Conservation (phyloP, 306 rosid genomes). For the Quercus suber region DNA sequence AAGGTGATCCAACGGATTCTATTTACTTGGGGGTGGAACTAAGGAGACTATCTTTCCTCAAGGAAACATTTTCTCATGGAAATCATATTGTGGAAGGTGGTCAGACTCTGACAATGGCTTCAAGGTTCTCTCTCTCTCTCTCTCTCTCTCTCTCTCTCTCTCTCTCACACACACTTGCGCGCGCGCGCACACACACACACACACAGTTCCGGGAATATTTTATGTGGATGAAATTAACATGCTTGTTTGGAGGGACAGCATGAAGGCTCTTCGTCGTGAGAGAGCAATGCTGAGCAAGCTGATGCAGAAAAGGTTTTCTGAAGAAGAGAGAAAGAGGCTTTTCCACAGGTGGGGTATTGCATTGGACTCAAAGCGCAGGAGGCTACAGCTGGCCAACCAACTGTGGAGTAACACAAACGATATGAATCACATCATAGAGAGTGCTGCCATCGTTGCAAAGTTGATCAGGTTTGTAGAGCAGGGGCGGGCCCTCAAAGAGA, state of each 20-base stretch:
- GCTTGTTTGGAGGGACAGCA: conserved; percentile 46
- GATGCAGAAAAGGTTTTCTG: conserved; percentile 75
- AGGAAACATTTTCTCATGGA: conserved; percentile 65
- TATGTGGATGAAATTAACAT: conserved; percentile 9
- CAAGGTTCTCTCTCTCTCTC: conserved; percentile 57
- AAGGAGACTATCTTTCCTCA: conserved; percentile 77
- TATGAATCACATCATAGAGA: conserved; percentile 59
- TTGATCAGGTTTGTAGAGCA: conserved; percentile 72
- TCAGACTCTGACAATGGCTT: conserved; percentile 57
- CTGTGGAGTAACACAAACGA: conserved; percentile 64
- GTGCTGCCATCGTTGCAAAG: conserved; percentile 80
- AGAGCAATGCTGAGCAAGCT: conserved; percentile 68
- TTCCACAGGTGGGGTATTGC: conserved; percentile 73
- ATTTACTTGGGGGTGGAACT: conserved; percentile 95
- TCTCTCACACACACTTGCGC: background rate
- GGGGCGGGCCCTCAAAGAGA: conserved; percentile 82
- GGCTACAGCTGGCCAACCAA: conserved; percentile 66
- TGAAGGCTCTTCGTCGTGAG: conserved; percentile 67
- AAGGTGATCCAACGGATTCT: conserved; percentile 86
- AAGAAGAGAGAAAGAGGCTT: conserved; percentile 59
- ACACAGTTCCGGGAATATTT: background rate
- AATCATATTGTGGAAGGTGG: conserved; percentile 49
- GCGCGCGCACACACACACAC: background rate
- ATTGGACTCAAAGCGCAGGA: conserved; percentile 82
- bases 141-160: background rate